Conservation (phyloP, 129 eudicot species). For the Tagetes patula region DNA sequence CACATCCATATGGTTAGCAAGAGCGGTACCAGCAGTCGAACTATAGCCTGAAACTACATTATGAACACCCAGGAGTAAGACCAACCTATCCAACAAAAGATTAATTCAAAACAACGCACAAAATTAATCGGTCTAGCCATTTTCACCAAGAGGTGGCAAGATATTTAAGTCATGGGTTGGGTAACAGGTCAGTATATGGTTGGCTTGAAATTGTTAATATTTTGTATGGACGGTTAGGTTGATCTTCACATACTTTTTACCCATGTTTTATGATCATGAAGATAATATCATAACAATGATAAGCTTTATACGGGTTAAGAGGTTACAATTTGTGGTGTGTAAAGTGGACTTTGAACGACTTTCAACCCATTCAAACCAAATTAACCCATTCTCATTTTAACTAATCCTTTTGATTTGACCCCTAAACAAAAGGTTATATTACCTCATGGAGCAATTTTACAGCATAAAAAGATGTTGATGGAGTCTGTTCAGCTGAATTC, state of each 20-base stretch:
- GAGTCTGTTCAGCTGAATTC: constrained; percentile 61
- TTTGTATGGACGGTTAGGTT: too few species aligned
- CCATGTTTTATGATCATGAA: too few species aligned
- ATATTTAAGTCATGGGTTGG: too few species aligned
- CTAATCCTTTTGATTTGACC: too few species aligned
- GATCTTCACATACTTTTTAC: too few species aligned
- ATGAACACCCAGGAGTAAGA: constrained; percentile 63
- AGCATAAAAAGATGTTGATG: constrained; percentile 53
- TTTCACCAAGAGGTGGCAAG: too few species aligned
- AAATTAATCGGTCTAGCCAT: not conserved
- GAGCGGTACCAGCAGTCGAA: constrained; percentile 69
- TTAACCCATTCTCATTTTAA: too few species aligned
- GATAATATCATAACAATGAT: too few species aligned
- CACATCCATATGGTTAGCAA: constrained; percentile 65
- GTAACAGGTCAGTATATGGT: too few species aligned
- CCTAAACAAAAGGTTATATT: not conserved
- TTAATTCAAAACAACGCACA: not conserved
- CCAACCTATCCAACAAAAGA: constrained; percentile 49
- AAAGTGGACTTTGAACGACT: not conserved
- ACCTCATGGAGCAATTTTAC: constrained; percentile 55
- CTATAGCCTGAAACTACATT: constrained; percentile 61
- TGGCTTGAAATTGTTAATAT: too few species aligned
- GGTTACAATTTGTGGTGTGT: not conserved
- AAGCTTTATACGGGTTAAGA: not conserved
- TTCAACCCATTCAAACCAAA: not conserved